These are phyloP conservation scores for Sarocladiaceae sp. DNA, from an alignment of 2,329 filamentous ascomycete genomes.

Conservation along the genomic window DNA sequence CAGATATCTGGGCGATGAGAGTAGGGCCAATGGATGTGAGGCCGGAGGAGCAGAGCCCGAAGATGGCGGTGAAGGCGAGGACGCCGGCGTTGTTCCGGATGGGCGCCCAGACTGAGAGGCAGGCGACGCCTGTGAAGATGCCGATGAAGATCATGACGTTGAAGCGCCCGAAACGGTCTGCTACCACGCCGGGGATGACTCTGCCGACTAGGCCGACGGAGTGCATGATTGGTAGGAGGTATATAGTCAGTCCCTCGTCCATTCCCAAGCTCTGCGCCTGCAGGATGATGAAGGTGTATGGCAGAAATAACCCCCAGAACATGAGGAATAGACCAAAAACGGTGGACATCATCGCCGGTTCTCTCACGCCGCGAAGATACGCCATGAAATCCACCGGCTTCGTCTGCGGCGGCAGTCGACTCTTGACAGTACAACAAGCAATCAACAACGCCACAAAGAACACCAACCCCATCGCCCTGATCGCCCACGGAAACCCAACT, in stretches of 20 bases:
- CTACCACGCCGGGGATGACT: conserved; percentile 35
- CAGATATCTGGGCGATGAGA: conserved; percentile 43
- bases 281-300: conserved; percentile 38
- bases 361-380: conserved; percentile 27
- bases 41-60: conserved; percentile 58
- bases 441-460: conserved; percentile 34
- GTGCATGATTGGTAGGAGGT: conserved; percentile 44
- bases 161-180: conserved; percentile 28
- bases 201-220: conserved; percentile 37
- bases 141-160: conserved; percentile 40
- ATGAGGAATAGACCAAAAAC: conserved; percentile 39
- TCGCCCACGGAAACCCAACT: conserved; percentile 44
- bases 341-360: not conserved
- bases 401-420: conserved; percentile 40
- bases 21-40: conserved; percentile 57
- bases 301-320: conserved; percentile 41
- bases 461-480: conserved; percentile 42
- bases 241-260: conserved; percentile 17
- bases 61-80: conserved; percentile 51
- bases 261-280: conserved; percentile 32
- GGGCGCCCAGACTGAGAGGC: conserved; percentile 34
- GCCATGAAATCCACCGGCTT: conserved; percentile 40
- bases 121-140: conserved; percentile 32
- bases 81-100: conserved; percentile 35
- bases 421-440: conserved; percentile 30